phyloP scores from a whole-genome alignment of 164 flowering plant genomes.

The Tetracentron sinense region DNA sequence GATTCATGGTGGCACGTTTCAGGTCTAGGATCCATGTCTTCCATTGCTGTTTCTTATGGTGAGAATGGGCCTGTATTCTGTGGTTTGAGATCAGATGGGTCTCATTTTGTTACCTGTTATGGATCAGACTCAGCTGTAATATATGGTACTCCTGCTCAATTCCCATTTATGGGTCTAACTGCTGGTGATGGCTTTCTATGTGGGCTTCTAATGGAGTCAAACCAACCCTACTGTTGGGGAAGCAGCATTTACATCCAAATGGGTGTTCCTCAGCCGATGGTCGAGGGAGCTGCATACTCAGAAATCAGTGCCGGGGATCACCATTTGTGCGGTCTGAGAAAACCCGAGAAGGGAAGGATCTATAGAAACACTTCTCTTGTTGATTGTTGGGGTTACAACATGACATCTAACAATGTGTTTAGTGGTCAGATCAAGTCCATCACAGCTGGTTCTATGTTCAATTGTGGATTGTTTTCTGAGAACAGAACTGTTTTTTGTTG shows the following conservation, averaged over 20 bases:
- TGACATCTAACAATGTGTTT: conserved; percentile 71
- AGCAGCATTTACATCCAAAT: conserved; percentile 61
- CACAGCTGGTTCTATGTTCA: conserved; percentile 87
- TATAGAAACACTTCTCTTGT: conserved; percentile 46
- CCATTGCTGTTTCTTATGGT: conserved; percentile 89
- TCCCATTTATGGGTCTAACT: conserved; percentile 63
- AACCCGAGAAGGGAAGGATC: conserved; percentile 37
- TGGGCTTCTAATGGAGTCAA: conserved; percentile 64
- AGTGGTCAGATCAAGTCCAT: conserved; percentile 60
- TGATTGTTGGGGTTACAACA: conserved; percentile 99
- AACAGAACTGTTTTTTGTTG: conserved; percentile 76
- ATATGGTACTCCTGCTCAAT: conserved; percentile 61
- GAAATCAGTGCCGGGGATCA: conserved; percentile 95
- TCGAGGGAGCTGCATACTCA: conserved; percentile 44
- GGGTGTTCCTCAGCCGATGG: conserved; percentile 85
- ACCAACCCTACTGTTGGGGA: conserved; percentile 96
- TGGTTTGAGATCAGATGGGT: conserved; percentile 74
- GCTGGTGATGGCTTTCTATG: conserved; percentile 95
- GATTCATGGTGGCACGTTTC: conserved; percentile 37
- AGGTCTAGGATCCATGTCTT: conserved; percentile 87
- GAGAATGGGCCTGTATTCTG: conserved; percentile 89
- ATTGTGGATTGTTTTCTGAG: conserved; percentile 73
- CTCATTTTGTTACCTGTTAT: conserved; percentile 72
- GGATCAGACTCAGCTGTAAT: conserved; percentile 80
- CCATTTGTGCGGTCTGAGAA: conserved; percentile 81